Evolutionary conservation across 2,329 filamentous ascomycete species (phyloP), one percentile per base, ranked within the genome.

Genomic region (Zymoseptoria pseudotritici): DNA sequence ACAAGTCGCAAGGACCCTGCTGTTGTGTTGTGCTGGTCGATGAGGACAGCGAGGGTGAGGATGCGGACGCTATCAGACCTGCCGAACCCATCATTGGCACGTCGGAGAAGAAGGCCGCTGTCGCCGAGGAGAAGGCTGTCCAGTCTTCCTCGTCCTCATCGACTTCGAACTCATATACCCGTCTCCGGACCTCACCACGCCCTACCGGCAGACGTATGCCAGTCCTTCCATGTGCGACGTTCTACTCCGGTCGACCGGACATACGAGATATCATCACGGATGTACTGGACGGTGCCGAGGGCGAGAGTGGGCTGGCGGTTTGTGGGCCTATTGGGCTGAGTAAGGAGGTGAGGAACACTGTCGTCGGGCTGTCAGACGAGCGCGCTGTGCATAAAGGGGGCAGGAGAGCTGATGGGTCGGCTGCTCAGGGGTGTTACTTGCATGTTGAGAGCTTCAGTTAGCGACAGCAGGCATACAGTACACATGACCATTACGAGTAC

Each of bases 341-440:
- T 8, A 61, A 58, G 46, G 64, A 64, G 29, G 63, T 68, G 0
- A 58, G 68, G 26, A 67, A 67, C 17, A 58, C 55, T 2, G 58
- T 69, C 11, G 66, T 65, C 0, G 22, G 59, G 7, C 31, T 65
- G 10, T 66, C 64, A 42, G 66, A 69, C 58, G 55, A 65, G 53
- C 58, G 66, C 17, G 67, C 67, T 0, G 65, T 68, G 21, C 67
- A 69, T n/a, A 68, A 68, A 51, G 67, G 67, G 0, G 26, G 26
- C 8, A 1, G 26, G 26, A 29, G 2, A 1, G 26, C 26, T 29
- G 1, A 1, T 29, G 26, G 26, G 36, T 65, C 64, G 0, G 66
- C 61, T 19, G 66, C 67, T 19, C 66, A 69, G 53, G 66, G 66
- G 10, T 61, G 61, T 51, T 66, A 65, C 55, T 51, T 68, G 58